A percentile compares a stretch with the other conserved stretches of the same genome.
Evolutionary conservation across 2,329 filamentous ascomycete species (phyloP).

Genomic region (Westerdykella aurantiaca): DNA sequence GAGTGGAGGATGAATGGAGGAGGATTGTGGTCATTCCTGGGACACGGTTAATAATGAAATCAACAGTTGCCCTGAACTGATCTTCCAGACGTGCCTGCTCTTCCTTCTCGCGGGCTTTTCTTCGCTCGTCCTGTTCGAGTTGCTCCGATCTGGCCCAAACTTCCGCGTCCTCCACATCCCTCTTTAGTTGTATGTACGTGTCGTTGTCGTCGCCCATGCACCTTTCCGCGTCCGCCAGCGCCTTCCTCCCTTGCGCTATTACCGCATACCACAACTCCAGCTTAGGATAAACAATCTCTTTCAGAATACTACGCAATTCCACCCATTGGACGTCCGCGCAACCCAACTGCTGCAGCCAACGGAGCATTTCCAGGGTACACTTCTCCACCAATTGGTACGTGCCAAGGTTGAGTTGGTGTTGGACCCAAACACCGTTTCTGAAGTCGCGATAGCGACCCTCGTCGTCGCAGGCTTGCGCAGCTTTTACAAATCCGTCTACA

Average conservation of each 20-base stretch:
- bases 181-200: background rate
- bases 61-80: no score
- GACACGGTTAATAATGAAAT: no score
- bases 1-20: background rate
- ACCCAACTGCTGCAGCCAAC: background rate
- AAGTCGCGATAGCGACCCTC: slow-evolving; percentile 14
- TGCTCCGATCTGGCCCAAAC: no score
- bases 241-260: background rate
- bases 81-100: no score
- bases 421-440: background rate
- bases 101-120: no score
- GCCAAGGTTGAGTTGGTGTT: background rate
- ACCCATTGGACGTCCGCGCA: slow-evolving; percentile 3
- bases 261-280: background rate
- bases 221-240: background rate
- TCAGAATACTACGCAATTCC: background rate
- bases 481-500: background rate
- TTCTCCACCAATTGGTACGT: background rate
- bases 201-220: slow-evolving; percentile 2
- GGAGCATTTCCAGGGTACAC: background rate
- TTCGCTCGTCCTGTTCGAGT: no score
- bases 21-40: no score
- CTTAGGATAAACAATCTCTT: background rate
- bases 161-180: no score
- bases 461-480: slow-evolving; percentile 8